Evolutionary conservation across 306 rosid species (phyloP), one percentile per base, ranked within the genome.

Genomic region (Glycine tomentella): DNA sequence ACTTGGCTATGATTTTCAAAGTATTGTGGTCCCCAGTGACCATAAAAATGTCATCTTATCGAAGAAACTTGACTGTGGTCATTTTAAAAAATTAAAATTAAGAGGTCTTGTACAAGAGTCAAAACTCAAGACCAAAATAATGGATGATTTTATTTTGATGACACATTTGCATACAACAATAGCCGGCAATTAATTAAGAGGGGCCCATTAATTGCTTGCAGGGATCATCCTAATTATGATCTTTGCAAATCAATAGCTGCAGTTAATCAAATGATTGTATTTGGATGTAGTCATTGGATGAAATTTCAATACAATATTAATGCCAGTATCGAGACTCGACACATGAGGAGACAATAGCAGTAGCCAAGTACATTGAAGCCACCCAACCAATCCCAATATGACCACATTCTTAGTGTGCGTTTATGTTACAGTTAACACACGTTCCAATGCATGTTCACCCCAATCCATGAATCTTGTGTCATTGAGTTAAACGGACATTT

Each of bases 21-120:
- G 77, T 13, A 53, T 78, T 48, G 67, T 33, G 82, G 78, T 65
- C 71, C 66, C 50, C 61, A 31, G 7, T 8, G 77, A 80, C 53
- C 16, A 71, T 31, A 69, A 62, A 45, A 40, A 16, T 69, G 69
- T 72, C 49, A 45, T 44, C 74, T 46, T 2, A 33, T 46, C 3
- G 34, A 62, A 9, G 14, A 57, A 31, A 10, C 4, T 77, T 81
- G 77, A 64, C 67, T 12, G 3, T 20, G 4, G 52, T 75, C 70
- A 44, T 49, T 80, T 79, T 72, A 55, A 65, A 73, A 17, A 38
- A 38, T 16, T 34, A 20, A 68, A 58, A 62, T 0, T 33, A 5
- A 63, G 15, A 59, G 16, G 53, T 38, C 36, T 71, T 13, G 36
- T 55, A 33, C 7, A 36, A 50, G 80, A 82, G 74, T 74, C 74